Evolutionary conservation across 352 stramenopile species (phyloP).

Genomic region (Globisporangium spiculum): DNA sequence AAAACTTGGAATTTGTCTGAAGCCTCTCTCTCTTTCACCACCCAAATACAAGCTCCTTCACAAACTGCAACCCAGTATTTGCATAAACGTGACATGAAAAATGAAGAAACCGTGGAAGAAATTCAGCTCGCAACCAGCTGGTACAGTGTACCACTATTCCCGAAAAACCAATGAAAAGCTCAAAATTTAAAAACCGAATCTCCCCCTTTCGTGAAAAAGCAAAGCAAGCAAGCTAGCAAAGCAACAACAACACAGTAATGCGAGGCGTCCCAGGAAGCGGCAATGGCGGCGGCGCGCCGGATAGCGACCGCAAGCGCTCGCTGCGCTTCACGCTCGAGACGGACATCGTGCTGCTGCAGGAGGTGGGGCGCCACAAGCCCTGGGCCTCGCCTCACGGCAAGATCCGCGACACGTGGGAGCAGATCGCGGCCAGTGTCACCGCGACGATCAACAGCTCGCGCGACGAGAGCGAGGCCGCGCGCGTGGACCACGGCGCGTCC

Average conservation of each 20-base stretch:
- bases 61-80: not conserved
- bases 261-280: not conserved
- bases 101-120: not conserved
- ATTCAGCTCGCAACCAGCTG: not conserved
- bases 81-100: not conserved
- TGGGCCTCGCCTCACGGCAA: conserved; percentile 17
- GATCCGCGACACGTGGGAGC: conserved; percentile 19
- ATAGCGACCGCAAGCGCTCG: conserved; percentile 15
- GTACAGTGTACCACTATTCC: conserved; percentile 2
- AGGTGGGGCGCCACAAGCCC: conserved; percentile 9
- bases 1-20: too few species aligned
- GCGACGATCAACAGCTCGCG: conserved; percentile 11
- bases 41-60: not conserved
- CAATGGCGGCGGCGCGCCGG: not conserved
- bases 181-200: conserved; percentile 10
- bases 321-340: conserved; percentile 18
- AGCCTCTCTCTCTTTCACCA: too few species aligned
- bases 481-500: conserved; percentile 17
- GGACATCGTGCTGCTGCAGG: conserved; percentile 16
- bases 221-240: not conserved
- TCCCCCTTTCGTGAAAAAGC: conserved; percentile 1
- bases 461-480: conserved; percentile 14
- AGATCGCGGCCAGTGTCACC: conserved; percentile 15
- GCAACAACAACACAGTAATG: not conserved
- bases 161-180: not conserved